A percentile compares a stretch with the other conserved stretches of the same genome.
Conservation (phyloP, 352 stramenopile species). For the Globisporangium emineosum region DNA sequence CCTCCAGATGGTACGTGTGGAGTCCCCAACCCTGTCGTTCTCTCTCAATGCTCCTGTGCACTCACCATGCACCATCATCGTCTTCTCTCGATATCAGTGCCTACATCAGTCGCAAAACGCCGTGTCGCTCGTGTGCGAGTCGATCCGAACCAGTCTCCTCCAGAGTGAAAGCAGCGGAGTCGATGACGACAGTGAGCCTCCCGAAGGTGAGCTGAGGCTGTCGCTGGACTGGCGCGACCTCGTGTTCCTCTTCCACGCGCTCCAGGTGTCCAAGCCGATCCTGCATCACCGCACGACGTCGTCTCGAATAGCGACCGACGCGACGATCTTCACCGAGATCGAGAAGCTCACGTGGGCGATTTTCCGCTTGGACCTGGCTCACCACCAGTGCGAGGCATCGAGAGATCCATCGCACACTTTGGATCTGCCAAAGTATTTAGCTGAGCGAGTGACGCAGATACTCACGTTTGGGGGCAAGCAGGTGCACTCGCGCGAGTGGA, state of each 20-base stretch:
- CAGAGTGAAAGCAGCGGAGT: slow-evolving; percentile 6
- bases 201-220: slow-evolving; percentile 10
- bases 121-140: slow-evolving; percentile 46
- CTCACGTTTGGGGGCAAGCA: slow-evolving; percentile 68
- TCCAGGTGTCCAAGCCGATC: slow-evolving; percentile 78
- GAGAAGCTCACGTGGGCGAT: slow-evolving; percentile 39
- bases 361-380: slow-evolving; percentile 12
- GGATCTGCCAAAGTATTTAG: slow-evolving; percentile 26
- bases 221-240: slow-evolving; percentile 54
- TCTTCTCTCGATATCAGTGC: slow-evolving; percentile 22
- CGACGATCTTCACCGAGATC: slow-evolving; percentile 39
- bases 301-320: slow-evolving; percentile 48
- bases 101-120: slow-evolving; percentile 55
- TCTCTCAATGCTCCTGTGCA: neutral
- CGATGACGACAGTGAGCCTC: slow-evolving; percentile 12
- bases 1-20: slow-evolving; percentile 74
- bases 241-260: slow-evolving; percentile 63
- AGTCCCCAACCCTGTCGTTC: neutral
- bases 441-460: slow-evolving; percentile 34
- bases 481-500: slow-evolving; percentile 69
- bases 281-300: slow-evolving; percentile 64
- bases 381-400: neutral
- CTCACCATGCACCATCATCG: neutral
- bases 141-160: slow-evolving; percentile 30
- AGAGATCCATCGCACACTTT: neutral